Base-by-base conservation (phyloP, 169 alveolate genomes). In the Plasmodium billcollinsi region DNA sequence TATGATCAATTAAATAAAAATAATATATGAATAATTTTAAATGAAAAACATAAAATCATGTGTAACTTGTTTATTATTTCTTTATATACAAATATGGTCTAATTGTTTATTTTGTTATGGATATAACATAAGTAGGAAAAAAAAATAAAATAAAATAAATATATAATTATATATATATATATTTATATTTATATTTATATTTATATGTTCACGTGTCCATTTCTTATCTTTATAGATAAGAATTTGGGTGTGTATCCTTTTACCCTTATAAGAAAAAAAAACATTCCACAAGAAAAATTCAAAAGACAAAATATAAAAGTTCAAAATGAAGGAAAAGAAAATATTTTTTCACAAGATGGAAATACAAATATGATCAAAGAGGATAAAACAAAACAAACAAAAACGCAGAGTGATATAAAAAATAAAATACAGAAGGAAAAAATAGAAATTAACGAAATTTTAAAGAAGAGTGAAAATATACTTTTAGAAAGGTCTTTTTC, bases 401-500 rank as follows among this genome's bases (percentile, higher is more conserved):
- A 72, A 7, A 12, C 6, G n/a, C 1, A 49, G 2, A 20, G 49
- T 12, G 20, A 47, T 3, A 43, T 20, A 18, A 47, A 66, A 24
- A 61, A 26, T 14, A 78, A 50, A 29, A 49, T 49, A 43, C 66
- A 67, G 26, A 83, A 83, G 1, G 45, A 69, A 39, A 83, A 58
- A 72, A 18, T 15, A 4, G 85, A 83, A 83, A 83, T 83, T 12
- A 65, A 83, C n/a, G 65, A 83, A 69, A 83, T 83, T 70, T 47
- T 67, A 63, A 83, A 56, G 50, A 71, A 83, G 26, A 54, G 91
- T 24, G 74, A 83, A 70, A 21, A 21, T 33, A 33, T 83, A 11
- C 20, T 26, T n/a, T 21, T 83, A 52, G 91, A 71, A 15, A 71
- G 91, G n/a, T 83, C 91, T 39, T 83, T 83, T 45, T 83, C 91